These are phyloP conservation scores for Vicia faba DNA, from an alignment of 306 rosid species.

Conservation along the genomic window DNA sequence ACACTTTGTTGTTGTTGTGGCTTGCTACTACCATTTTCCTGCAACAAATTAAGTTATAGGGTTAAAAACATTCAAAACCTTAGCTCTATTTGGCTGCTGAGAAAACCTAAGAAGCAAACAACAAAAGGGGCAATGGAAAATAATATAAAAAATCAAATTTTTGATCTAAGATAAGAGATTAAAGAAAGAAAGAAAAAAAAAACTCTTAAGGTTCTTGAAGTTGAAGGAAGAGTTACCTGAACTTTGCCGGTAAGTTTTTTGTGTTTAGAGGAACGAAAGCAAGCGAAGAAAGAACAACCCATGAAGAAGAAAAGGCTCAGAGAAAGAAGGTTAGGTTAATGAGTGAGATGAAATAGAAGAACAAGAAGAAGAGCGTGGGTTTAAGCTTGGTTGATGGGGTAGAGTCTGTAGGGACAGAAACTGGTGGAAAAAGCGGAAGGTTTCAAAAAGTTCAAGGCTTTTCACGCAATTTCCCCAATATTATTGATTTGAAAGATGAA, in stretches of 20 bases:
- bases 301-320: constrained; percentile 26
- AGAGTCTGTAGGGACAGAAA: too few species aligned
- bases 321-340: too few species aligned
- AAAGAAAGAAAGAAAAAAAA: background rate
- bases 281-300: constrained; percentile 78
- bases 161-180: background rate
- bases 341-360: too few species aligned
- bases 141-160: background rate
- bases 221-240: constrained; percentile 37
- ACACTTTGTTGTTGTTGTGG: constrained; percentile 44
- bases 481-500: too few species aligned
- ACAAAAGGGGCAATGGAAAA: background rate
- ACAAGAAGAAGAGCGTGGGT: too few species aligned
- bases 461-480: too few species aligned
- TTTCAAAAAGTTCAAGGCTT: too few species aligned
- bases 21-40: constrained; percentile 50
- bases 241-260: constrained; percentile 51
- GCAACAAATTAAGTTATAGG: constrained; percentile 16
- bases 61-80: background rate
- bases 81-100: constrained; percentile 39
- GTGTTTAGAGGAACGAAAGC: constrained; percentile 76
- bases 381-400: too few species aligned
- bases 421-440: too few species aligned
- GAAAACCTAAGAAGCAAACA: background rate
- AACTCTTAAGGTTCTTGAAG: background rate